A percentile compares a stretch with the other conserved stretches of the same genome.
Evolutionary conservation across 176 grass and related monocot genomes (phyloP).

Genomic region (Leersia perrieri): DNA sequence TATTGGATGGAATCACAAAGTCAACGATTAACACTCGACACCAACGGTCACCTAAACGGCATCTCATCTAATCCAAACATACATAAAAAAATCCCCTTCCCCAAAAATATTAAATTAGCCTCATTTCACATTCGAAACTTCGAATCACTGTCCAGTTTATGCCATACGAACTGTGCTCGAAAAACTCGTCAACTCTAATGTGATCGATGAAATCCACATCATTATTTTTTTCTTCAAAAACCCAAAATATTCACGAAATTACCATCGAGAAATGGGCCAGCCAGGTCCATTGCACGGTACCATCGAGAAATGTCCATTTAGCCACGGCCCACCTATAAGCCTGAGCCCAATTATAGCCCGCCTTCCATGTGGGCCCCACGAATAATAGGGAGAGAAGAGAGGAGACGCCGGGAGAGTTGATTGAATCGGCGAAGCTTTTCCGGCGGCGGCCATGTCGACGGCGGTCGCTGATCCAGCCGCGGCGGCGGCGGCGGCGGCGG

Average conservation of each 20-base stretch:
- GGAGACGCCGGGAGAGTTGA: not conserved
- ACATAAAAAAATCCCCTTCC: not conserved
- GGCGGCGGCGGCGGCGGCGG: not conserved
- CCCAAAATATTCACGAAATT: not conserved
- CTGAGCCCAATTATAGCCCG: not conserved
- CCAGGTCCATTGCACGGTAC: not conserved
- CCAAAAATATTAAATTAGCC: not conserved
- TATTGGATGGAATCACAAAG: not conserved
- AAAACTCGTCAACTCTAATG: no score
- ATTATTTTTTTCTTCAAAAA: not conserved
- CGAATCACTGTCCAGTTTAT: not conserved
- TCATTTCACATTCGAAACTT: not conserved
- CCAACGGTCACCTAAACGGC: not conserved
- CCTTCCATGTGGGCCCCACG: not conserved
- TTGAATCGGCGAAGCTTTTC: slow-evolving; percentile 18
- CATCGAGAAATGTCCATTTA: not conserved
- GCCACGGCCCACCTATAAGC: not conserved
- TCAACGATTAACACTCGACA: not conserved
- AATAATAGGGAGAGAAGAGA: not conserved
- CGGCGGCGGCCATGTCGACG: slow-evolving; percentile 21
- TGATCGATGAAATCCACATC: no score
- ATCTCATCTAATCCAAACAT: not conserved
- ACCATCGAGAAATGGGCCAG: not conserved
- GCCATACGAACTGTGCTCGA: not conserved
- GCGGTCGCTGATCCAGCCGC: not conserved